Evolutionary conservation across 139 green algal genomes (phyloP).

Genomic region (Micractinium conductrix): DNA sequence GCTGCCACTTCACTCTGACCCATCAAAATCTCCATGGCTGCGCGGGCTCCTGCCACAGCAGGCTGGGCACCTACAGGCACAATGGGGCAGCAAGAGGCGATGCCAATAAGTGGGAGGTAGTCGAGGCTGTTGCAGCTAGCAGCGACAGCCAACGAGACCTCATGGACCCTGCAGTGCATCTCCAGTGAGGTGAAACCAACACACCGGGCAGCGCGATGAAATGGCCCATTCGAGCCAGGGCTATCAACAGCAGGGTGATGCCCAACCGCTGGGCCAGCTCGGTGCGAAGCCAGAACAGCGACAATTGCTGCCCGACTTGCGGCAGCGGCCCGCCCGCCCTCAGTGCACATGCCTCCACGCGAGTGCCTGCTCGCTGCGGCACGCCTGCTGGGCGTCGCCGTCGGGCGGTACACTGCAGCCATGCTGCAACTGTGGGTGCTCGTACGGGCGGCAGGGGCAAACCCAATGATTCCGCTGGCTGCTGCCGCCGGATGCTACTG

Average conservation of each 20-base stretch:
- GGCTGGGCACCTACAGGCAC: neutral
- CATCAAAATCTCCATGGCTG: constrained; percentile 3
- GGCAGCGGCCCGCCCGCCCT: too few species aligned
- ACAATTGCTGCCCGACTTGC: too few species aligned
- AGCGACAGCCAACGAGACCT: neutral
- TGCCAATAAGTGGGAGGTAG: neutral
- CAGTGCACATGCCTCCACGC: too few species aligned
- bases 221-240: neutral
- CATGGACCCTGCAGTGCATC: too few species aligned
- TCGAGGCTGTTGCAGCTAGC: neutral
- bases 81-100: neutral
- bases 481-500: too few species aligned
- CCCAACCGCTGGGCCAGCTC: constrained; percentile 3
- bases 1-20: neutral
- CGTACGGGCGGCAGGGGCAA: too few species aligned
- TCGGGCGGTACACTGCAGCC: too few species aligned
- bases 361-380: too few species aligned
- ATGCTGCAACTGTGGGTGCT: too few species aligned
- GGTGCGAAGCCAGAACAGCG: neutral
- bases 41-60: neutral
- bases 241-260: neutral
- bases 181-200: too few species aligned
- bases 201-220: constrained; percentile 5
- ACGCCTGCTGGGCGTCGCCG: too few species aligned
- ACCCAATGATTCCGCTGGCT: too few species aligned